Percentiles rank a stretch among this genome's conserved stretches.
These are phyloP conservation scores for Ilyonectria sp. DNA, from an alignment of 2,329 filamentous ascomycete species.

Conservation along the genomic window DNA sequence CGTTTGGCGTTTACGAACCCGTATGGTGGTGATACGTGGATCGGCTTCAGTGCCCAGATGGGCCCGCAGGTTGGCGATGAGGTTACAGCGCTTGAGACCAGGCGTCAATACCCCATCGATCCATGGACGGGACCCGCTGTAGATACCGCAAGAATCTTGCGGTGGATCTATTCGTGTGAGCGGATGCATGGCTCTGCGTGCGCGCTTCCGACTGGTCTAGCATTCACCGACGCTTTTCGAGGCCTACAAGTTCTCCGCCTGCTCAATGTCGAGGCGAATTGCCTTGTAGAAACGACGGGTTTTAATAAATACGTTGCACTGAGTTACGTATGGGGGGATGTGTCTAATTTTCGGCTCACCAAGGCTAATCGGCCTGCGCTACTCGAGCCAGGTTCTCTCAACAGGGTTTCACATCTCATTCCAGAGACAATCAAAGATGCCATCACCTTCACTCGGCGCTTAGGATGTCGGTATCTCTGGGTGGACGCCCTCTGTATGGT, in stretches of 20 bases:
- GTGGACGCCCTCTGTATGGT: conserved; percentile 7
- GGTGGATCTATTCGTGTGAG: too few species aligned
- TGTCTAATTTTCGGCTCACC: conserved; percentile 25
- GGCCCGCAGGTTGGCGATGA: too few species aligned
- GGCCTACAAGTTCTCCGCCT: conserved; percentile 18
- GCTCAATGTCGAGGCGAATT: not conserved
- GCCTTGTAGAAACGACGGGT: conserved; percentile 8
- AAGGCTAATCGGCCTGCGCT: conserved; percentile 13
- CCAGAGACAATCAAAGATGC: conserved; percentile 6
- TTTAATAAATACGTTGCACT: conserved; percentile 22
- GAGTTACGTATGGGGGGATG: conserved; percentile 33
- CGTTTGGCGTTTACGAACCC: too few species aligned
- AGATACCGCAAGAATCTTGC: too few species aligned
- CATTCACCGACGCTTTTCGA: conserved; percentile 19
- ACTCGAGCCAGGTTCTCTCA: not conserved
- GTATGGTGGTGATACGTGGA: too few species aligned
- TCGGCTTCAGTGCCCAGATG: too few species aligned
- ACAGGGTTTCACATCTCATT: not conserved
- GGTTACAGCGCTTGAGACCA: too few species aligned
- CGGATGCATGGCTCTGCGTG: too few species aligned
- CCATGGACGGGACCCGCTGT: too few species aligned
- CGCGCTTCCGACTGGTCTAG: too few species aligned
- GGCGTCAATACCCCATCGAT: too few species aligned
- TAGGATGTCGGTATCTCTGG: conserved; percentile 6
- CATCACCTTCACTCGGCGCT: not conserved